phyloP scores from a whole-genome alignment of 2,329 filamentous ascomycete species.

The Hymenoscyphus occultus region DNA sequence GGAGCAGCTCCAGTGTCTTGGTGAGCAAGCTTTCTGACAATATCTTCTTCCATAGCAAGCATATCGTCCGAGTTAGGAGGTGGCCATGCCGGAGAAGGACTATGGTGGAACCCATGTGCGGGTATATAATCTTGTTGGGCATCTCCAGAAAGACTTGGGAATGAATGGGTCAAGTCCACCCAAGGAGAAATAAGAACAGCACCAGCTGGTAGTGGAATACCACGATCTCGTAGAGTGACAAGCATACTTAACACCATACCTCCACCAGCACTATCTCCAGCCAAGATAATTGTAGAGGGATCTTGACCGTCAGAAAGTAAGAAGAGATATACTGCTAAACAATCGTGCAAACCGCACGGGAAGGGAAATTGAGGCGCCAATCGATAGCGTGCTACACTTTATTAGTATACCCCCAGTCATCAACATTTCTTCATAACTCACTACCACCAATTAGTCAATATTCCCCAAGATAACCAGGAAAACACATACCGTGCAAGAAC shows the following conservation, averaged over 20 bases:
- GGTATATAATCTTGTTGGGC: slow-evolving; percentile 85
- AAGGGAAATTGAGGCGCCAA: slow-evolving; percentile 94
- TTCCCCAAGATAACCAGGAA: slow-evolving; percentile 14
- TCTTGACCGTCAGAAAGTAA: slow-evolving; percentile 69
- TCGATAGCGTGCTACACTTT: slow-evolving; percentile 63
- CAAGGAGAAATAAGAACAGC: slow-evolving; percentile 90
- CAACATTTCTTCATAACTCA: slow-evolving; percentile 5
- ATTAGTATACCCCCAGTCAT: slow-evolving; percentile 15
- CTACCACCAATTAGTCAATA: slow-evolving; percentile 15
- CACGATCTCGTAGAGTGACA: slow-evolving; percentile 77
- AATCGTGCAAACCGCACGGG: slow-evolving; percentile 88
- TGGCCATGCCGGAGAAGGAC: slow-evolving; percentile 87
- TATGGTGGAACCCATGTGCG: slow-evolving; percentile 81
- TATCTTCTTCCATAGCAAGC: slow-evolving; percentile 43
- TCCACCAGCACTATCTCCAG: slow-evolving; percentile 89
- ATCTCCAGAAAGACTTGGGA: slow-evolving; percentile 78
- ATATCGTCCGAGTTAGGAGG: slow-evolving; percentile 80
- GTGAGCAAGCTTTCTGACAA: slow-evolving; percentile 51
- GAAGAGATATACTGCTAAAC: slow-evolving; percentile 81
- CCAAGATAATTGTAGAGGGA: slow-evolving; percentile 78
- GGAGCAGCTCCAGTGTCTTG: slow-evolving; percentile 35
- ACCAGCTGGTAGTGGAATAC: slow-evolving; percentile 80
- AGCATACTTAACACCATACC: slow-evolving; percentile 81
- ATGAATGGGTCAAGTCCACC: slow-evolving; percentile 94
- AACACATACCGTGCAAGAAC: slow-evolving; percentile 66